phyloP scores from a whole-genome alignment of 1,139 yeast species.

The Diutina scorzettiae region DNA sequence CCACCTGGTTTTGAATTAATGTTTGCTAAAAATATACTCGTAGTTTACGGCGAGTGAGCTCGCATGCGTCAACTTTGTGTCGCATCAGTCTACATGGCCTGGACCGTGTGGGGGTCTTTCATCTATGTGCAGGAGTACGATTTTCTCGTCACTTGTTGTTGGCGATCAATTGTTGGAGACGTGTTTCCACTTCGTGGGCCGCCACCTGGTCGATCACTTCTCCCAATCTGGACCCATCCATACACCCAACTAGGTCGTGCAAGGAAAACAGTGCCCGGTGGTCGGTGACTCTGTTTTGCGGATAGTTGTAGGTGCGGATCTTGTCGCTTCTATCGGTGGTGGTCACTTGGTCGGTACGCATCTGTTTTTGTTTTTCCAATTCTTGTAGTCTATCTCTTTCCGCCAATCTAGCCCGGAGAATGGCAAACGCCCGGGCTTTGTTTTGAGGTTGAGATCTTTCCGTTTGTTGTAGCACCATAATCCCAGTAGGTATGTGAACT shows the following conservation, averaged over 20 bases:
- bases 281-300: constrained; percentile 88
- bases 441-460: constrained; percentile 92
- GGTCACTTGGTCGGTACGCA: constrained; percentile 74
- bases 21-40: too few relatives aligned
- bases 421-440: constrained; percentile 86
- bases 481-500: constrained; percentile 87
- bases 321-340: constrained; percentile 88
- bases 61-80: too few relatives aligned
- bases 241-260: constrained; percentile 70
- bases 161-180: constrained; percentile 14
- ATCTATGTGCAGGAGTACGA: too few relatives aligned
- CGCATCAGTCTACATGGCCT: too few relatives aligned
- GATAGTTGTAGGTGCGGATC: constrained; percentile 84
- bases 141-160: too few relatives aligned
- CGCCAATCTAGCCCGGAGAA: constrained; percentile 74
- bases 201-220: constrained; percentile 13
- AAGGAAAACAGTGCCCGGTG: constrained; percentile 76
- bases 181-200: constrained; percentile 2
- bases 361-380: constrained; percentile 50
- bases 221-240: constrained; percentile 53
- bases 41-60: too few relatives aligned
- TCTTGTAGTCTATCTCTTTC: constrained; percentile 62
- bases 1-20: too few relatives aligned
- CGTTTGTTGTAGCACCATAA: constrained; percentile 83
- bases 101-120: too few relatives aligned